phyloP scores from a whole-genome alignment of 495 filamentous ascomycete genomes.

The Pyrenula massariospora region DNA sequence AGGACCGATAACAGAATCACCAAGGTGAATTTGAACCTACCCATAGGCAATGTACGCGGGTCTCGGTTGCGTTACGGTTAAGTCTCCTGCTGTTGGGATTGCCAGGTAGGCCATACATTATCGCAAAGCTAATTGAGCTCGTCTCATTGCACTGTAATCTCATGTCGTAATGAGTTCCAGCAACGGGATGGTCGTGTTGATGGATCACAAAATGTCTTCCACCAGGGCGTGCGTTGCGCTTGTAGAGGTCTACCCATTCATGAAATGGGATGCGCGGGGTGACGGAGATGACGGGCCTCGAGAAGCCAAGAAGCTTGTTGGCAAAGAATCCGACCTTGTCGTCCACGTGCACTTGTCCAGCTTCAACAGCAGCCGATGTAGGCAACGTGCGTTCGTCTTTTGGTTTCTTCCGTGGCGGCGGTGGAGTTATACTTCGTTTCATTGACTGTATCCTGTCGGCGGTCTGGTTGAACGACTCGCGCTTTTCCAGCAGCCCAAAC shows the following conservation, averaged over 20 bases:
- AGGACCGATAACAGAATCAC: not conserved
- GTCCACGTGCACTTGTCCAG: constrained; percentile 36
- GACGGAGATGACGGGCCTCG: constrained; percentile 10
- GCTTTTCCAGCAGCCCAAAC: too few species aligned
- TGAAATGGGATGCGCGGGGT: constrained; percentile 28
- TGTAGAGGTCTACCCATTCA: constrained; percentile 41
- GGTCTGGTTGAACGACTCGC: too few species aligned
- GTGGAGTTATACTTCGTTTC: too few species aligned
- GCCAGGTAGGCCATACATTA: constrained; percentile 57
- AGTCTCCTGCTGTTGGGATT: constrained; percentile 45
- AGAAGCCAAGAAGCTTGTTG: constrained; percentile 19
- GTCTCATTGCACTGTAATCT: constrained; percentile 53
- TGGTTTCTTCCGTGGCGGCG: not conserved
- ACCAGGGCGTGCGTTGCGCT: constrained; percentile 26
- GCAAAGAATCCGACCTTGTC: constrained; percentile 44
- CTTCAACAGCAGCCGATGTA: constrained; percentile 37
- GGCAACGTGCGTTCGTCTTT: not conserved
- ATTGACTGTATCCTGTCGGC: too few species aligned
- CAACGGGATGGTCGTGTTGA: constrained; percentile 59
- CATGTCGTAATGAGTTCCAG: constrained; percentile 54
- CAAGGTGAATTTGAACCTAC: constrained; percentile 20
- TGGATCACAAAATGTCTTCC: constrained; percentile 55
- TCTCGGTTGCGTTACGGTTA: constrained; percentile 55
- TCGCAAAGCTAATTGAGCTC: constrained; percentile 50
- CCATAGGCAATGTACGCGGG: constrained; percentile 55